Base-by-base conservation (phyloP, 805 yeast species). In the Candida cerambycidarum region DNA sequence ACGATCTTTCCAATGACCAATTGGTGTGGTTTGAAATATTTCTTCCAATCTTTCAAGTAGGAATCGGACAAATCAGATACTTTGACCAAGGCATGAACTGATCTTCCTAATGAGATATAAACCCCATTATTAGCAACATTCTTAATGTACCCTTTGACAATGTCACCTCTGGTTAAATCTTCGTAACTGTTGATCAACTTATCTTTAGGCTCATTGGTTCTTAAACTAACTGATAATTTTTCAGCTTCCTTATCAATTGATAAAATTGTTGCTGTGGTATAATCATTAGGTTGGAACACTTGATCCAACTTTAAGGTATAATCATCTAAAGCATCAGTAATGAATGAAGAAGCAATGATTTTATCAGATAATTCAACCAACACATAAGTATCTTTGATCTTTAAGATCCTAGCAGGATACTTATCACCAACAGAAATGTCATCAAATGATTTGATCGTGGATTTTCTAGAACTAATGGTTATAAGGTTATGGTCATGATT, bases 41-140 rank as follows among this genome's bases (percentile, higher is more conserved):
- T 81, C 69, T 87, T 87, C 98, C 98, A 92, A 45, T 92, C 95
- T 55, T 83, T 85, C 57, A 89, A 67, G 54, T 69, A 87, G 1
- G 84, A 72, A 55, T 92, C 98, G 9, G 95, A 86, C 21, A 92
- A 69, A 58, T 90, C 90, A 32, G 84, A 64, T 38, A 89, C 81
- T 56, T 88, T 83, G 19, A 88, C 93, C 55, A 92, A 80, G 1
- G 90, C 97, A 52, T 78, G 79, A 18, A 86, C 69, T 1, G 73
- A 67, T 48, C 85, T 76, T 32, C 93, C 89, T 50, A 92, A 67
- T 15, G 85, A 74, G 38, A 92, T 84, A 58, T 84, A 88, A 18
- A 92, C 62, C 59, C 96, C 95, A 44, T 80, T 76, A 52, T 84
- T 82, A 11, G 85, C 78, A 37, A 89, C 75, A 47, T 80, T 80